Evolutionary conservation across 306 rosid species (phyloP).

Genomic region (Cucurbita moschata): DNA sequence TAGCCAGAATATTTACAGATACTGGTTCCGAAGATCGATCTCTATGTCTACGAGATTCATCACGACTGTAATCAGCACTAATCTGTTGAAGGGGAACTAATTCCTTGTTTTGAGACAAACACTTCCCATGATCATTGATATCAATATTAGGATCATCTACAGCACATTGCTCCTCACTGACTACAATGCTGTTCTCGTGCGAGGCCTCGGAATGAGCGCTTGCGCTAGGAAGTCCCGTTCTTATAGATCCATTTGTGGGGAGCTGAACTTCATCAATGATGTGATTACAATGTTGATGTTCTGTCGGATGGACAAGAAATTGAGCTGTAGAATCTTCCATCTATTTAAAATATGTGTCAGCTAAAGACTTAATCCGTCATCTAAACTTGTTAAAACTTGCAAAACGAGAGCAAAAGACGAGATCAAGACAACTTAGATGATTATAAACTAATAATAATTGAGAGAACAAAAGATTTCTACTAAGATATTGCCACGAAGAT

Average conservation of each 20-base stretch:
- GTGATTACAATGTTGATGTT: slow-evolving; percentile 19
- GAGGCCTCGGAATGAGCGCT: slow-evolving; percentile 30
- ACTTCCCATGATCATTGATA: slow-evolving; percentile 22
- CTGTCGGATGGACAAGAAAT: slow-evolving; percentile 24
- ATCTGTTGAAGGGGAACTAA: slow-evolving; percentile 58
- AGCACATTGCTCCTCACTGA: slow-evolving; percentile 14
- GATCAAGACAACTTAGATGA: background rate
- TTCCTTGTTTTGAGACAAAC: slow-evolving; percentile 59
- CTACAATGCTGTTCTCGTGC: slow-evolving; percentile 13
- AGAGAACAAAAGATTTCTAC: background rate
- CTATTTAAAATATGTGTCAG: slow-evolving; percentile 23
- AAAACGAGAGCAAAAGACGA: background rate
- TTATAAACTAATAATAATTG: background rate
- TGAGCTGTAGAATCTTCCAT: slow-evolving; percentile 52
- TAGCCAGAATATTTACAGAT: slow-evolving; percentile 55
- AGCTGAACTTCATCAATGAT: slow-evolving; percentile 25
- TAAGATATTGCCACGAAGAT: background rate
- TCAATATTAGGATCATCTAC: slow-evolving; percentile 35
- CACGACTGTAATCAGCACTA: slow-evolving; percentile 40
- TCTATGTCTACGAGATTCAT: slow-evolving; percentile 51
- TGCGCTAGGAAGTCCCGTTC: slow-evolving; percentile 22
- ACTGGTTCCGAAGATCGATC: slow-evolving; percentile 56
- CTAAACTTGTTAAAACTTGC: background rate
- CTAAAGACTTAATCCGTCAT: background rate
- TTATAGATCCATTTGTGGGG: slow-evolving; percentile 22